These are phyloP conservation scores for Saccharomyces hybrid DNA, from an alignment of 1,139 yeast species.

Conservation along the genomic window DNA sequence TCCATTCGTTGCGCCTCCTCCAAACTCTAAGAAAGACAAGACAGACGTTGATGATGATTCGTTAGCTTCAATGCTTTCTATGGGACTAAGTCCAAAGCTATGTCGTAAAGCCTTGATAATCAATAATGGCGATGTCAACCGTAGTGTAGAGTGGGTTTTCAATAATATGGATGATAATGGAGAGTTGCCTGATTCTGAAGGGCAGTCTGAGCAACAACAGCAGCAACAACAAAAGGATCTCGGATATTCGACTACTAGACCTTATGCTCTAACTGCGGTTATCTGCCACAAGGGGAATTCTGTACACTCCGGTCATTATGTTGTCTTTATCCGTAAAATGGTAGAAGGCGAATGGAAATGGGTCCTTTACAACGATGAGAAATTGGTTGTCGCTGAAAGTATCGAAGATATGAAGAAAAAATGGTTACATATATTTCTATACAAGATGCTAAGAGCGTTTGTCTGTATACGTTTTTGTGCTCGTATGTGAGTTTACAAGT, in stretches of 20 bases:
- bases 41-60: slow-evolving; percentile 41
- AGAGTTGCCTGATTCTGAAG: slow-evolving; percentile 17
- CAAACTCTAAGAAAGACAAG: slow-evolving; percentile 8
- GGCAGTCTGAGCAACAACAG: neutral
- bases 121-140: slow-evolving; percentile 54
- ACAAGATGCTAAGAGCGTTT: slow-evolving; percentile 8
- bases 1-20: slow-evolving; percentile 39
- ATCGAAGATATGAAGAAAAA: slow-evolving; percentile 54
- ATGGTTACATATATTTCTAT: slow-evolving; percentile 51
- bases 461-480: neutral
- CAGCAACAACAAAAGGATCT: slow-evolving; percentile 16
- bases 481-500: neutral
- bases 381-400: slow-evolving; percentile 59
- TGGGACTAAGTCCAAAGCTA: slow-evolving; percentile 69
- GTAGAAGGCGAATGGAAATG: slow-evolving; percentile 45
- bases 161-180: slow-evolving; percentile 66
- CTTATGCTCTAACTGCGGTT: slow-evolving; percentile 57
- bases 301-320: slow-evolving; percentile 94
- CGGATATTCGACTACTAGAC: slow-evolving; percentile 29
- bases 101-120: slow-evolving; percentile 63
- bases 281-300: slow-evolving; percentile 92
- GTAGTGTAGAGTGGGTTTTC: slow-evolving; percentile 87
- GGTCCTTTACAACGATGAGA: slow-evolving; percentile 90
- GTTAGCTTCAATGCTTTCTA: slow-evolving; percentile 41
- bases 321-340: slow-evolving; percentile 57